Evolutionary conservation across 164 flowering plant species (phyloP).

Genomic region (Piper betle): DNA sequence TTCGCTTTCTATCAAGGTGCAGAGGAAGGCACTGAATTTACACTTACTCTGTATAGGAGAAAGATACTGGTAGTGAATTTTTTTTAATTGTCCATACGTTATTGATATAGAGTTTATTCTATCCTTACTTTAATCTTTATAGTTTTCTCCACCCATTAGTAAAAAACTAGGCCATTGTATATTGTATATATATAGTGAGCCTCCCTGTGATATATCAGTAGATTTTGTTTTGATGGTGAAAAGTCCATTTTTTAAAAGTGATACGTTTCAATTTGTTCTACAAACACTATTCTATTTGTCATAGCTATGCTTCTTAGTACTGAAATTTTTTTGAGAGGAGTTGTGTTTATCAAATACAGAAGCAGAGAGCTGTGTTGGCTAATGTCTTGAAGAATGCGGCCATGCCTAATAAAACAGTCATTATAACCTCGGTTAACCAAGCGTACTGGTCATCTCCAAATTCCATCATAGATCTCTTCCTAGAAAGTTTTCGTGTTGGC

Average conservation of each 20-base stretch:
- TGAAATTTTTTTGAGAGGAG: background rate
- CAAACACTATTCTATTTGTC: background rate
- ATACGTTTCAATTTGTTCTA: no score
- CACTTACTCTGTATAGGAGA: background rate
- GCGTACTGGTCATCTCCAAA: conserved; percentile 24
- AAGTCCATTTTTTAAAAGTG: no score
- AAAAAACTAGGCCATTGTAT: no score
- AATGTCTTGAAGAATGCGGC: conserved; percentile 17
- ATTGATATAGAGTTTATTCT: background rate
- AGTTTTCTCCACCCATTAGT: no score
- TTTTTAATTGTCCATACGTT: background rate
- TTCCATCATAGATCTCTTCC: conserved; percentile 31
- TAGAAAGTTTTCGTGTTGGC: conserved; percentile 28
- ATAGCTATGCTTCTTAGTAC: background rate
- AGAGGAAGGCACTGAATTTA: background rate
- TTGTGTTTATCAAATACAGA: background rate
- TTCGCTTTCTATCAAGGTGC: no score
- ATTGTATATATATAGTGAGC: no score
- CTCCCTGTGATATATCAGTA: no score
- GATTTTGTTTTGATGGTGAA: no score
- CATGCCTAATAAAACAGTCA: conserved; percentile 21
- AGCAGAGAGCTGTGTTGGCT: conserved; percentile 4
- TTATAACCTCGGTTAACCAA: conserved; percentile 21
- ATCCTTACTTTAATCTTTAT: no score
- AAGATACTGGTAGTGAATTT: background rate